phyloP scores from a whole-genome alignment of 2,329 filamentous ascomycete species.

The Aureobasidium sp. region DNA sequence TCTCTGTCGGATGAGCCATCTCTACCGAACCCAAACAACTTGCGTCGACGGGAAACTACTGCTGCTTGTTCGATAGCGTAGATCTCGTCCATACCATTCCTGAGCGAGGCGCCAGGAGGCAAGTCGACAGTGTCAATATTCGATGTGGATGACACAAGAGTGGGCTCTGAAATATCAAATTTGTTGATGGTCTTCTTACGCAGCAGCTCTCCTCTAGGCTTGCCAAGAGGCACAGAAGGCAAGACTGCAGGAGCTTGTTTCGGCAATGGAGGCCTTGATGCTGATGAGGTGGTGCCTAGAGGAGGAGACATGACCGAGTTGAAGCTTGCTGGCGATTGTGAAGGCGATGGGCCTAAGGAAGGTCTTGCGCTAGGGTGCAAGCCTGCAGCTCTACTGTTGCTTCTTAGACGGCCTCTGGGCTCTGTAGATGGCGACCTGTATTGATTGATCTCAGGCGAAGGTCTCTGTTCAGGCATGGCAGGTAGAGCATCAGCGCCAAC shows the following conservation, averaged over 20 bases:
- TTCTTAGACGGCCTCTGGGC: conserved; percentile 9
- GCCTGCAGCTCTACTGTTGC: conserved; percentile 11
- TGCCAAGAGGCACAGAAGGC: neutral
- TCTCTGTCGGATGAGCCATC: conserved; percentile 2
- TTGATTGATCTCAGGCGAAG: conserved; percentile 21
- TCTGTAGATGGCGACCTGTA: conserved; percentile 1
- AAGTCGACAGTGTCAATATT: conserved; percentile 53
- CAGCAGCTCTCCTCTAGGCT: conserved; percentile 14
- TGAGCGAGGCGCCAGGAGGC: conserved; percentile 48
- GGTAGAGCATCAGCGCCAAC: conserved; percentile 18
- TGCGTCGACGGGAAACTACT: conserved; percentile 49
- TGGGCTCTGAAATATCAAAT: conserved; percentile 55
- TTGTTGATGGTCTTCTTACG: conserved; percentile 56
- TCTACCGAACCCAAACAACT: conserved; percentile 28
- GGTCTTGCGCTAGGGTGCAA: conserved; percentile 2
- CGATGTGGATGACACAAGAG: conserved; percentile 48
- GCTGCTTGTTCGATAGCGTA: conserved; percentile 31
- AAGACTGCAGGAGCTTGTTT: neutral
- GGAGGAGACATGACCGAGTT: conserved; percentile 3
- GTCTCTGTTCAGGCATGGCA: conserved; percentile 17
- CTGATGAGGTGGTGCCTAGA: neutral
- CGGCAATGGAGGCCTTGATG: neutral
- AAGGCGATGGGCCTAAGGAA: neutral
- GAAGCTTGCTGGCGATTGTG: conserved; percentile 3
- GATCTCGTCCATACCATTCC: conserved; percentile 42